These are phyloP conservation scores for Leptodermis oblonga DNA, from an alignment of 257 asterid species.

Conservation along the genomic window DNA sequence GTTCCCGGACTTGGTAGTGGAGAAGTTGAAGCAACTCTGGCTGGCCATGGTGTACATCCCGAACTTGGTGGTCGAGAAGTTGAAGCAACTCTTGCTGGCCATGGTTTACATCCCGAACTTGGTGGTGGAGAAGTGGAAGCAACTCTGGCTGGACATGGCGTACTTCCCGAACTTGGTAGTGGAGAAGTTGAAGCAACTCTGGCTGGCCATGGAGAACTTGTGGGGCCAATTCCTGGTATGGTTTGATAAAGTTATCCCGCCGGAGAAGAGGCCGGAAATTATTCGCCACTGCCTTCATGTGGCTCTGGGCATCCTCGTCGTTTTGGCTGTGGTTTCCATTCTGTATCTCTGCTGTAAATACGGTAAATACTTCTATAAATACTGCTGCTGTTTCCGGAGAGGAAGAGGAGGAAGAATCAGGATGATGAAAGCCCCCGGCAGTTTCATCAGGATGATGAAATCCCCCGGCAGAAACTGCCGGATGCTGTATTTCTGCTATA, in stretches of 20 bases:
- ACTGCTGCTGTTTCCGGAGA: not conserved
- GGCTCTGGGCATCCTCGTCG: not conserved
- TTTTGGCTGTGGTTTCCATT: not conserved
- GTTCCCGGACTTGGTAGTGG: not conserved
- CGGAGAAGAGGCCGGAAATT: conserved; percentile 37
- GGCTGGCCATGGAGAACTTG: conserved; percentile 9
- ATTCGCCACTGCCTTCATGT: conserved; percentile 8
- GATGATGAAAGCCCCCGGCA: conserved; percentile 34
- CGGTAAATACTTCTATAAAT: too few species aligned
- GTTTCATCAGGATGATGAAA: conserved; percentile 20
- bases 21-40: too few species aligned
- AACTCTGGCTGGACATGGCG: not conserved
- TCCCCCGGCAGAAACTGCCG: conserved; percentile 18
- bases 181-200: conserved; percentile 24
- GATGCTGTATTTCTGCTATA: conserved; percentile 11
- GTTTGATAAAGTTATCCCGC: conserved; percentile 8
- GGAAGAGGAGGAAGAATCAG: not conserved
- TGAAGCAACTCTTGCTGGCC: too few species aligned
- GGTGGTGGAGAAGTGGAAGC: not conserved
- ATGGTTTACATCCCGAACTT: too few species aligned
- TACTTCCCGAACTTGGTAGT: not conserved
- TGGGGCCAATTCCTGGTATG: conserved; percentile 12
- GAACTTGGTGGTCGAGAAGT: too few species aligned
- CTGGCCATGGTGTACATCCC: too few species aligned
- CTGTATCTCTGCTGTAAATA: conserved; percentile 6